Evolutionary conservation across 2,329 filamentous ascomycete species (phyloP), one percentile per base, ranked within the genome.

Genomic region (Alternaria arborescens): DNA sequence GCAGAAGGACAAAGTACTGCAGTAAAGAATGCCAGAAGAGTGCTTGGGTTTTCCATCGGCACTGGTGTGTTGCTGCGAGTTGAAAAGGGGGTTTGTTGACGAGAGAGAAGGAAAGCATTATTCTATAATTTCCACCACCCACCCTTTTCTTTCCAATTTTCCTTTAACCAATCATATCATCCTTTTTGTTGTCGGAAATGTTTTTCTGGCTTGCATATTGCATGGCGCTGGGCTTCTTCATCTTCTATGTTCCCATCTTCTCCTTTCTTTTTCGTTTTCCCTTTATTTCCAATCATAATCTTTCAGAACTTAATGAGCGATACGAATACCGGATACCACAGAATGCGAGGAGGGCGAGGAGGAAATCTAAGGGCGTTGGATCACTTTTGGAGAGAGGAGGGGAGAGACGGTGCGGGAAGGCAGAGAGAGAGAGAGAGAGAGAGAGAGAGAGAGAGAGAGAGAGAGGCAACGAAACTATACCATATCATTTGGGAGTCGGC

Each of bases 1-100:
- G 95, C 82, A 89, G 95, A 70, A 89, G 95, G 67, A 99, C 95
- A 64, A 99, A 99, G 80, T 97, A 97, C 83, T 99, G 95, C 88
- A 97, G 94, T 86, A 99, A 99, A 81, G 95, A 99, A 80, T 99
- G 95, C 81, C 95, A 99, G 82, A 98, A 98, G 84, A 96, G 92
- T 71, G 96, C 95, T 10, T 99, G 95, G 95, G 93, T 95, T 28
- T 98, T 93, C 80, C 95, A 99, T 78, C 89, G 95, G 62, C 96
- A 98, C 81, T 99, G 95, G 95, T 99, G 95, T 78, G 90, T 95
- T 60, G 89, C 90, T 61, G 91, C 91, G 16, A 85, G 56, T 77
- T 22, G 74, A 30, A 11, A 4, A 30, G 28, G 28, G 10, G 28
- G 28, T 30, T 10, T 22, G 4, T 22, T 52, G 52, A 61, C 46